Conservation (phyloP, 2,329 filamentous ascomycete species). For the Fusarium fracticaudum region DNA sequence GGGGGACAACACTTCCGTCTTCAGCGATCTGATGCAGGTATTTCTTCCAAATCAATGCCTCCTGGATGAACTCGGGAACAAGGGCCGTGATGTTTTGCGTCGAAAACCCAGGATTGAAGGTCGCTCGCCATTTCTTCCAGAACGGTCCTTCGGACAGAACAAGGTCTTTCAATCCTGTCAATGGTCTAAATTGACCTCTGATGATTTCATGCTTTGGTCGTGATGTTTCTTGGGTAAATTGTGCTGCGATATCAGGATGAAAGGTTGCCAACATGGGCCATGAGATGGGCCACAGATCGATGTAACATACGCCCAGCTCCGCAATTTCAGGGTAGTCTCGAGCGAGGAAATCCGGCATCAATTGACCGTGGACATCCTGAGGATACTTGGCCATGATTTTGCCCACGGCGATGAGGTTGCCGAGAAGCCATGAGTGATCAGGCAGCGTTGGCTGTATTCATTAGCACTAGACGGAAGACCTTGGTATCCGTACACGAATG, state of each 20-base stretch:
- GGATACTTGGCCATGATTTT: neutral
- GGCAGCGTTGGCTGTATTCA: neutral
- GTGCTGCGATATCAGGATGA: neutral
- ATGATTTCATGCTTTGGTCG: neutral
- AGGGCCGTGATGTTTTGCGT: neutral
- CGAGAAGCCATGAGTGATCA: neutral
- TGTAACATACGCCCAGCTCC: neutral
- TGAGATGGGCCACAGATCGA: neutral
- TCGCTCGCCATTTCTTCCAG: slow-evolving; percentile 5
- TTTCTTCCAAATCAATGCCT: neutral
- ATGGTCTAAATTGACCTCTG: neutral
- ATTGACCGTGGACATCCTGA: neutral
- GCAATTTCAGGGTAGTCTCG: neutral
- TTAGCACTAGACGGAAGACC: neutral
- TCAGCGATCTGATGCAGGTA: neutral
- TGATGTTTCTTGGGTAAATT: neutral
- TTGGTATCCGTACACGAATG: accelerated
- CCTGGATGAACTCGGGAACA: neutral
- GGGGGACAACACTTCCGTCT: neutral
- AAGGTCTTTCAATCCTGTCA: neutral
- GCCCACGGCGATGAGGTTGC: neutral
- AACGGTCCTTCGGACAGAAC: neutral
- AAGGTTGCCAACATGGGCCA: neutral
- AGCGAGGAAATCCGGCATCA: neutral
- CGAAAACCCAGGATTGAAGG: neutral